phyloP scores from a whole-genome alignment of 495 filamentous ascomycete species.

The Friedmanniomyces endolithicus region DNA sequence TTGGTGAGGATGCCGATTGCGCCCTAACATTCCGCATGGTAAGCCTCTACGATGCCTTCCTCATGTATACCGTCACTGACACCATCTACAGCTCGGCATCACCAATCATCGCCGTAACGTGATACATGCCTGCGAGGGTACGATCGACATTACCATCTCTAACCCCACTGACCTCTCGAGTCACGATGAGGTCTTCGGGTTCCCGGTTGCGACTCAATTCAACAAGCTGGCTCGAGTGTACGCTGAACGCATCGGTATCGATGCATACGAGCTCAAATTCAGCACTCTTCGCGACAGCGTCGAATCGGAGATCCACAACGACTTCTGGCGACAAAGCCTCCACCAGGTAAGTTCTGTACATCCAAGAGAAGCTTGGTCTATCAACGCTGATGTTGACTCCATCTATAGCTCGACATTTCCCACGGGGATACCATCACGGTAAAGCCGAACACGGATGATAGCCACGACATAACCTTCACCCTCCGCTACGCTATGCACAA shows the following conservation, averaged over 20 bases:
- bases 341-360: not conserved
- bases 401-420: not conserved
- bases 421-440: not conserved
- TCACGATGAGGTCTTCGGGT: not conserved
- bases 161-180: not conserved
- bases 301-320: not conserved
- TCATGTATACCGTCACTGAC: too few relatives aligned
- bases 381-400: not conserved
- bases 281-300: too few relatives aligned
- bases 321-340: not conserved
- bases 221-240: not conserved
- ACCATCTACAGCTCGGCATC: not conserved
- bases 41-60: too few relatives aligned
- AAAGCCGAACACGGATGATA: not conserved
- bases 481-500: conserved; percentile 10
- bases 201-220: not conserved
- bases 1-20: not conserved
- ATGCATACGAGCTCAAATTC: too few relatives aligned
- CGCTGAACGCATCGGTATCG: not conserved
- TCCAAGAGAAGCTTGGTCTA: not conserved
- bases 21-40: not conserved
- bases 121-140: not conserved
- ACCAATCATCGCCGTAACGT: not conserved
- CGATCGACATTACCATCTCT: not conserved
- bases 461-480: conserved; percentile 2